Percentiles rank a stretch among this genome's conserved stretches.
Evolutionary conservation across 2,329 filamentous ascomycete species (phyloP).

Genomic region (Beauveria varroae): DNA sequence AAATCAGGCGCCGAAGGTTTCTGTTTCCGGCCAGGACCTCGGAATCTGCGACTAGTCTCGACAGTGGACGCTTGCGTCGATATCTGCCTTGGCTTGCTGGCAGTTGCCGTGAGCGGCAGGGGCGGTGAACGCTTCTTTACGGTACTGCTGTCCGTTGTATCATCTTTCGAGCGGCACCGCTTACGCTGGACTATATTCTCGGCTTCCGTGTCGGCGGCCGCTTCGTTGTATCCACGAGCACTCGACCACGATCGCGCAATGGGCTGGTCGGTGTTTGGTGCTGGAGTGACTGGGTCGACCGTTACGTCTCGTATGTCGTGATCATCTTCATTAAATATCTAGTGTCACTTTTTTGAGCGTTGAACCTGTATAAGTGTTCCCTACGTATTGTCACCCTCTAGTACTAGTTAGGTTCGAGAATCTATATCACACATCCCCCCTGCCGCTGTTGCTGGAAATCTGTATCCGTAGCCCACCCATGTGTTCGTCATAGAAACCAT

Average conservation of each 20-base stretch:
- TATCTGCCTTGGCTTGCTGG: not conserved
- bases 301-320: not conserved
- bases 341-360: not conserved
- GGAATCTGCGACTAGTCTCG: not conserved
- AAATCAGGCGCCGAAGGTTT: not conserved
- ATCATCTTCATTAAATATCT: not conserved
- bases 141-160: not conserved
- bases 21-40: not conserved
- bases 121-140: not conserved
- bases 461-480: too few species aligned
- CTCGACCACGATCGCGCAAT: not conserved
- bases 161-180: not conserved
- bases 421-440: too few species aligned
- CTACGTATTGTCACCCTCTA: not conserved
- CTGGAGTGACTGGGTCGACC: not conserved
- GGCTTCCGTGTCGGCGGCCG: not conserved
- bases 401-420: too few species aligned
- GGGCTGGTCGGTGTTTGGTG: not conserved
- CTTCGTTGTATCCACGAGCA: not conserved
- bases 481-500: too few species aligned
- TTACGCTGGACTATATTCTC: not conserved
- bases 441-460: too few species aligned
- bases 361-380: not conserved
- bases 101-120: not conserved
- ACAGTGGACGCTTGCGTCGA: not conserved